Evolutionary conservation across 352 stramenopile genomes (phyloP), one percentile per base, ranked within the genome.

Genomic region (Thalassiosira livingstoniorum): DNA sequence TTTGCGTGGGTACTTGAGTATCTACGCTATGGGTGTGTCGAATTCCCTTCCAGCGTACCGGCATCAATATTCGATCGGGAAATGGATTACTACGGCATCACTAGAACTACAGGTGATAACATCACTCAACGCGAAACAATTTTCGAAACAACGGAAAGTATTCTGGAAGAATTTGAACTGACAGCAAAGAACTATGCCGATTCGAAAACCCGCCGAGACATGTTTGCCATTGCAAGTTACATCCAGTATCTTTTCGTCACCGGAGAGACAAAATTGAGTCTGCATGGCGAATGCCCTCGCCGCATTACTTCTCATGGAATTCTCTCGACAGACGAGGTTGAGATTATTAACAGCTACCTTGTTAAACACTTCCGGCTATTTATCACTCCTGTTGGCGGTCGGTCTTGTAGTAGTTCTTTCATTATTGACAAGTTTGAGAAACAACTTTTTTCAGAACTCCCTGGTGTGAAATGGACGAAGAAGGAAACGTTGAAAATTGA

Each of bases 31-130:
- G 58, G 58, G 21, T 53, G 58, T 31, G 53, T 67, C 34, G 58
- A 53, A 4, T 31, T 67, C 29, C 58, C 58, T 32, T 21, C 21
- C 18, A 53, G 34, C 21, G 4, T 67, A 15, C 58, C 58, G 10
- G 53, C 27, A 37, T 29, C 58, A n/a, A 67, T 67, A 37, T 67
- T 67, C 32, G 34, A 67, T 53, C 58, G 58, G 29, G 58, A 67
- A 23, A 15, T 67, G 2, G 58, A 67, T 23, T 67, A 31, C 53
- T 67, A 67, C 32, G 13, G 23, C 18, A 31, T 67, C 4, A n/a
- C 7, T 1, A 67, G 15, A 34, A 34, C 10, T 0, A 23, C 18
- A 34, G 34, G 58, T 31, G n/a, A n/a, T n/a, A n/a, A n/a, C n/a
- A n/a, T n/a, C n/a, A 67, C 53, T 15, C 27, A 51, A 2, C 32